Conservation (phyloP, 176 grass and related monocot genomes). For the Oryza longistaminata region DNA sequence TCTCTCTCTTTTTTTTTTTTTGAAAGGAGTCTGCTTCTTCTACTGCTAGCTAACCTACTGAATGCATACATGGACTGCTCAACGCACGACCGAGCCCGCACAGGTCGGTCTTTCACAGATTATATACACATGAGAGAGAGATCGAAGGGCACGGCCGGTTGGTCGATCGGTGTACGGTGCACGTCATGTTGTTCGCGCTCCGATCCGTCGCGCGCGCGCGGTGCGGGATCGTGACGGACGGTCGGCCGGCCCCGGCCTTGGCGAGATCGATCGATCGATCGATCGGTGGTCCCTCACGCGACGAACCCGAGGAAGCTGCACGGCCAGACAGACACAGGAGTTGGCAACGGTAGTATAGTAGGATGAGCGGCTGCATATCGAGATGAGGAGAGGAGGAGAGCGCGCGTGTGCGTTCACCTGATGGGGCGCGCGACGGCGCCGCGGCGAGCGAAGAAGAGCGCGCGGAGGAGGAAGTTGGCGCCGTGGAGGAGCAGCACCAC, state of each 20-base stretch:
- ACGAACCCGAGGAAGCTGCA: conserved; percentile 52
- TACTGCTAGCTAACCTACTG: background rate
- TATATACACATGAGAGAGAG: too few species aligned
- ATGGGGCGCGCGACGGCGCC: conserved; percentile 42
- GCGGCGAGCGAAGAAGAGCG: conserved; percentile 40
- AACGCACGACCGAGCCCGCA: background rate
- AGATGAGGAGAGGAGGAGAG: background rate
- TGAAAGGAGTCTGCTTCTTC: too few species aligned
- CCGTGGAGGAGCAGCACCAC: conserved; percentile 61
- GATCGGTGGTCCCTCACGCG: conserved; percentile 10
- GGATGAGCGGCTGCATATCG: background rate
- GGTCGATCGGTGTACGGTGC: background rate
- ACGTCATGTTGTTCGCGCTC: background rate
- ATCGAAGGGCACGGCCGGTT: too few species aligned
- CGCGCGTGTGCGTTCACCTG: conserved; percentile 3
- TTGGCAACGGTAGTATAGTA: background rate
- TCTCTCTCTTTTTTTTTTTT: too few species aligned
- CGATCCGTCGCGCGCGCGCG: background rate
- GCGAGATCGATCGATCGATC: too few species aligned
- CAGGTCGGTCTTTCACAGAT: too few species aligned
- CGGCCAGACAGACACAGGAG: background rate
- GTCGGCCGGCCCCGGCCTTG: too few species aligned
- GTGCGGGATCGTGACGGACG: too few species aligned
- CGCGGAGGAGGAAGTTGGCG: conserved; percentile 55
- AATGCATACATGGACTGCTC: background rate